phyloP scores from a whole-genome alignment of 2,329 filamentous ascomycete genomes.

The Neoarthrinium moseri region DNA sequence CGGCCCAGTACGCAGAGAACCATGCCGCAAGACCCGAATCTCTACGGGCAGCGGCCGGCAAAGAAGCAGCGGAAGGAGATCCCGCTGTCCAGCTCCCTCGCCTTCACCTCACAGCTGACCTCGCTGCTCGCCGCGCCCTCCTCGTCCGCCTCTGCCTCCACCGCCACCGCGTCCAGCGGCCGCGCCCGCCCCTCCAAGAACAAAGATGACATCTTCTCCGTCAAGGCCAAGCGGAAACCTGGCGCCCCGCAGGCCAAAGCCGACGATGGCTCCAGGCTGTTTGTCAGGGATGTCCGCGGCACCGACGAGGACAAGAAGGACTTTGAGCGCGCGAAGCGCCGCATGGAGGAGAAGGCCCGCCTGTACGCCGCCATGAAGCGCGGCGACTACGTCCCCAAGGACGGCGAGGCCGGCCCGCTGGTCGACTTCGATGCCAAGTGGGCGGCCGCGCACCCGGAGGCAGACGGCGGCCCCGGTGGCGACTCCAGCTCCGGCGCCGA shows the following conservation, averaged over 20 bases:
- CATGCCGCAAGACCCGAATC: conserved; percentile 65
- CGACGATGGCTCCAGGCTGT: conserved; percentile 34
- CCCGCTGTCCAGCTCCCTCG: conserved; percentile 69
- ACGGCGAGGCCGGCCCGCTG: conserved; percentile 64
- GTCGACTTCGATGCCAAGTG: conserved; percentile 97
- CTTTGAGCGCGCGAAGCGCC: conserved; percentile 69
- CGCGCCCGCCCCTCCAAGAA: conserved; percentile 53
- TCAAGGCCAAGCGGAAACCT: conserved; percentile 40
- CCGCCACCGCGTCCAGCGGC: conserved; percentile 35
- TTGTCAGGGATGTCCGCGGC: conserved; percentile 50
- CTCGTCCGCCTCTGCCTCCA: conserved; percentile 38
- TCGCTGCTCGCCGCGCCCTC: conserved; percentile 67
- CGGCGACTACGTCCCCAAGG: conserved; percentile 73
- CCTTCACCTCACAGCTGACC: conserved; percentile 86
- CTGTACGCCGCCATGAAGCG: conserved; percentile 88
- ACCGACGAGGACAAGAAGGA: conserved; percentile 65
- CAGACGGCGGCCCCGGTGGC: conserved; percentile 31
- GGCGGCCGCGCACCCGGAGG: conserved; percentile 68
- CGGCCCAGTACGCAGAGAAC: no score
- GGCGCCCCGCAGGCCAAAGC: conserved; percentile 52
- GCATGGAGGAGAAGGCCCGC: conserved; percentile 87
- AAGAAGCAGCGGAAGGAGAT: conserved; percentile 71
- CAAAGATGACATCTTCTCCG: conserved; percentile 68
- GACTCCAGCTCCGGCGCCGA: conserved; percentile 51
- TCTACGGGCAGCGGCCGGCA: conserved; percentile 74